Evolutionary conservation across 2,329 filamentous ascomycete genomes (phyloP), one percentile per base, ranked within the genome.

Genomic region (Cercospora beticola): DNA sequence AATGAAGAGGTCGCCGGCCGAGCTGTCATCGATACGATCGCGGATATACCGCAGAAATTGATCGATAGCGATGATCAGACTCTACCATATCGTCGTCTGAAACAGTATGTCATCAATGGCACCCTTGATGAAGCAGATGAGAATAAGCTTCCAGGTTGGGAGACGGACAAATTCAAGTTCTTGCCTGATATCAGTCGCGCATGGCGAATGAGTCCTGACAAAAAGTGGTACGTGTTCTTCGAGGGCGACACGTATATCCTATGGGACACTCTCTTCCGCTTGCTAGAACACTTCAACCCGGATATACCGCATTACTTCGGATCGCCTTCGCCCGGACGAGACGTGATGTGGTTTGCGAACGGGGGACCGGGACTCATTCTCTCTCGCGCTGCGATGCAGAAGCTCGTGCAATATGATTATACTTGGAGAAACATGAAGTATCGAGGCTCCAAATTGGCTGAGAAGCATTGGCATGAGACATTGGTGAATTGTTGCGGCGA

Each of bases 81-180:
- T 8, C 30, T 61, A 1, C 64, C 68, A 4, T 73, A 70, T 57
- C 65, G 67, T n/a, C 62, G 61, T 1, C 23, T 70, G 14, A 71
- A 72, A 31, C 70, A 65, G 28, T 40, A 70, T 5, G 69, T 70
- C 3, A 54, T 40, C 8, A 72, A 73, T 36, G 72, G 71, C 23
- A 70, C 69, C 1, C 67, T 75, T 7, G 43, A 60, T 7, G 23
- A 62, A 5, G 52, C 56, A 6, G 46, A 57, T 16, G 43, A 56
- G 12, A 56, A 58, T 2, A 59, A 40, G 4, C 30, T 70, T 10
- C 68, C 79, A 77, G 84, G 83, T 3, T 86, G 84, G 84, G 78
- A 74, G 31, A 78, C 85, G 21, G 85, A 86, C 78, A 83, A 83
- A 71, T 86, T 82, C 79, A 86, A 86, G 72, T 86, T 86, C 69